Evolutionary conservation across 306 rosid species (phyloP), one percentile per base, ranked within the genome.

Genomic region (Echinosophora koreensis): DNA sequence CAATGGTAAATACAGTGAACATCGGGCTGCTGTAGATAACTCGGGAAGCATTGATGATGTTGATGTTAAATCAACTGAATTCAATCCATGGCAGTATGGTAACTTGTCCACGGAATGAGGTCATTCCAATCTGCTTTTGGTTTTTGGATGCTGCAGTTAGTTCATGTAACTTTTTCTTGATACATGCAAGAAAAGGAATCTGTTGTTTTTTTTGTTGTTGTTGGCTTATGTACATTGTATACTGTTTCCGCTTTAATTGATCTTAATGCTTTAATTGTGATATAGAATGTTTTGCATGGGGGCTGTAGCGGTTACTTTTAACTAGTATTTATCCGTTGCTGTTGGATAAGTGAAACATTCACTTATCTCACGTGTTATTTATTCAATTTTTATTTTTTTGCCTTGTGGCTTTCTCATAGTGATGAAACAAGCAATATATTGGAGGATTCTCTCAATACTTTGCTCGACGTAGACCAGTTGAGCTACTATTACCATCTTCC

Each of bases 51-150:
- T 14, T 46, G 86, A 81, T 10, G 83, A 79, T 52, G 86, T 55
- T 69, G 90, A 87, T 69, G 72, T 62, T 50, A 75, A 71, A 79
- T 84, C 93, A 64, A 86, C 63, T 14, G 87, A 90, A 42, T 94
- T 94, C 87, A 90, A 89, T 82, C 97, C 98, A 17, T 92, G 96
- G 98, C 96, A 92, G 82, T 92, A 66, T 69, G 93, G 82, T 9
- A 88, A 89, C 68, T 77, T 71, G 73, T 84, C 95, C 11, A 32
- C 82, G 5, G 90, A 87, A 70, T 89, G 84, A 90, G 65, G 76
- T 51, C 35, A 68, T 81, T 67, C 58, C 75, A 41, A 14, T 58
- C 54, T 66, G 15, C 66, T 62, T 76, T 62, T 76, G 78, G 54
- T 66, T 69, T 17, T 68, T 76, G 65, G 67, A 66, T 51, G 72